These are phyloP conservation scores for Irpex lacteus DNA, from an alignment of 1,284 basidiomycete species.

Conservation along the genomic window DNA sequence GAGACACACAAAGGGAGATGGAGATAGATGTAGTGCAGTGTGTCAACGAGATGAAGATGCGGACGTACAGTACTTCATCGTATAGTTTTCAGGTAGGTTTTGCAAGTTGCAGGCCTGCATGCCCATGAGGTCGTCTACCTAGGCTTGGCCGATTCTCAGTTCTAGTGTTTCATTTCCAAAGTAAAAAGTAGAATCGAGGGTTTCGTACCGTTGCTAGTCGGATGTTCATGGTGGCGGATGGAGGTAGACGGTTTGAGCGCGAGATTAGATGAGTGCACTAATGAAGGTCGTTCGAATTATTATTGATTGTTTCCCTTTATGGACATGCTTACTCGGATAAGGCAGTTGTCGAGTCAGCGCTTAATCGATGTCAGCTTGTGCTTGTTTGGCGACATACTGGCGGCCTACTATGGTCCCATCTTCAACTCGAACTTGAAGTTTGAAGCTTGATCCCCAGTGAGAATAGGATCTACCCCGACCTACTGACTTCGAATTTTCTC, in stretches of 20 bases:
- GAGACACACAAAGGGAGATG: too few species aligned
- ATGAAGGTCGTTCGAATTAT: too few species aligned
- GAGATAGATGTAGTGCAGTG: neutral
- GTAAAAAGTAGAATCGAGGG: neutral
- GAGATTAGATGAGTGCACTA: neutral
- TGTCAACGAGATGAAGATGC: neutral
- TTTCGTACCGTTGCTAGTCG: constrained; percentile 50
- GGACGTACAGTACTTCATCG: constrained; percentile 80
- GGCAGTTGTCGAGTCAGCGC: too few species aligned
- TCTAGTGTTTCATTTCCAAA: neutral
- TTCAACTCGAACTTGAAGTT: too few species aligned
- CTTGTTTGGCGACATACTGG: too few species aligned
- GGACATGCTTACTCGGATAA: too few species aligned
- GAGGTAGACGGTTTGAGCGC: neutral
- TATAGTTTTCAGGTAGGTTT: constrained; percentile 87
- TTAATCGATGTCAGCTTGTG: too few species aligned
- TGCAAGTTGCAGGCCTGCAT: constrained; percentile 93
- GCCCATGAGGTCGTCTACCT: constrained; percentile 73
- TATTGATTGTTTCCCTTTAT: too few species aligned
- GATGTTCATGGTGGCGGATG: constrained; percentile 46
- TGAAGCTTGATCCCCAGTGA: too few species aligned
- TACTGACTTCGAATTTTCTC: too few species aligned
- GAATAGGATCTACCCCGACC: too few species aligned
- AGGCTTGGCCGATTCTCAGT: constrained; percentile 12
- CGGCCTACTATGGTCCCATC: too few species aligned